Evolutionary conservation across 1,139 yeast species (phyloP).

Genomic region (Blastobotrys ciferrii): DNA sequence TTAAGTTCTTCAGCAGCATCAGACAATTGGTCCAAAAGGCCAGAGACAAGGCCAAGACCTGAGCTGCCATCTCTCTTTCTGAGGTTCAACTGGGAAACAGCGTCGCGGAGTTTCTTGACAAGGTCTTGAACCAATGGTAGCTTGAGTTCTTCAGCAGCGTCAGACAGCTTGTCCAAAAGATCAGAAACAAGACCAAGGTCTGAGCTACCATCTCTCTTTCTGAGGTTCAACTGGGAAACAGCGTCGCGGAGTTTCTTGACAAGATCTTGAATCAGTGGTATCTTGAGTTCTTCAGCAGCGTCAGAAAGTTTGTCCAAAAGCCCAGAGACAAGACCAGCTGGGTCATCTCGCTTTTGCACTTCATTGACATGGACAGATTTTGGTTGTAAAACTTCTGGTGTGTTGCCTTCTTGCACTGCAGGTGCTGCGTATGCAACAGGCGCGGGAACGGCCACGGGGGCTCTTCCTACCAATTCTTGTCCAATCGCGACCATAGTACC

Average conservation of each 20-base stretch:
- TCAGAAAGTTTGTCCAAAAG: background rate
- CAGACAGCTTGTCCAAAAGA: too few species aligned
- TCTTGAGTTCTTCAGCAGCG: constrained; percentile 1
- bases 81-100: too few species aligned
- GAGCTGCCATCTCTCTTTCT: constrained; percentile 3
- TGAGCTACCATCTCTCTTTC: too few species aligned
- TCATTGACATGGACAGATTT: background rate
- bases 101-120: too few species aligned
- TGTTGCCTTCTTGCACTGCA: background rate
- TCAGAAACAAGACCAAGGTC: too few species aligned
- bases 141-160: too few species aligned
- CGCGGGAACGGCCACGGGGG: background rate
- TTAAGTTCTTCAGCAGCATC: background rate
- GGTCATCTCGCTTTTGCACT: background rate
- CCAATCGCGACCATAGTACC: constrained; percentile 1
- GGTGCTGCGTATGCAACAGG: constrained; percentile 2
- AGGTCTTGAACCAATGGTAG: too few species aligned
- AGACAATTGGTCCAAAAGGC: background rate
- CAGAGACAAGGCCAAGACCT: constrained; percentile 1
- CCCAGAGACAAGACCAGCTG: background rate
- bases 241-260: background rate
- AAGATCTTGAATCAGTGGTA: background rate
- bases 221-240: background rate
- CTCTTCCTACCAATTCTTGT: constrained; percentile 1
- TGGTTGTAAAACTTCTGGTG: background rate